Base-by-base conservation (phyloP, 1,284 basidiomycete species). In the Paramarasmius palmivorus region DNA sequence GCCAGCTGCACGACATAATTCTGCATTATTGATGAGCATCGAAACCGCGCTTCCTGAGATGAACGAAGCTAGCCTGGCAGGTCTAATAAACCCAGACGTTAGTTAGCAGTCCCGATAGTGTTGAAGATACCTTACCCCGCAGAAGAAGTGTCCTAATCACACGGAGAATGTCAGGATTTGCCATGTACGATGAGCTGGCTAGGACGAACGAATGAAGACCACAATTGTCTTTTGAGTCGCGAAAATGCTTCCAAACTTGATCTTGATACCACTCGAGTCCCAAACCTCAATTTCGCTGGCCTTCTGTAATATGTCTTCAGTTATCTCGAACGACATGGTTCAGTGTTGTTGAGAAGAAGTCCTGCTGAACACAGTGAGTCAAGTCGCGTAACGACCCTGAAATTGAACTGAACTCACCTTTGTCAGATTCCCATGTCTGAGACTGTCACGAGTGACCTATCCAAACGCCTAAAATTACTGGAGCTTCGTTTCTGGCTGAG, bases 101-200 rank as follows among this genome's bases (percentile, higher is more conserved):
- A 26, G 17, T 47, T 52, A 58, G 38, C 17, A 49, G 44, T 48
- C 25, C 45, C 45, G 46, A 37, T 35, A 14, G 45, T 23, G 50
- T n/a, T 50, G 47, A 29, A 17, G 48, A 19, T 8, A 32, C 14
- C 75, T 56, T 68, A 85, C 84, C 25, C 82, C 83, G 59, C 84
- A 86, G 62, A 84, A 84, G 65, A 86, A 86, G 62, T 87, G 83
- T 12, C 82, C 84, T 83, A 39, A 44, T n/a, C 25, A n/a, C n/a
- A n/a, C n/a, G n/a, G n/a, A n/a, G n/a, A n/a, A n/a, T n/a, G n/a
- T n/a, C n/a, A n/a, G 40, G 49, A 35, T 46, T 44, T 5, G 49
- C 35, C 12, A 51, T 46, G 45, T 57, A 41, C 15, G 8, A 36
- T 17, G 22, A 9, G n/a, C 39, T 20, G 50, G 32, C 58, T 52